Percentiles rank a stretch among this genome's conserved stretches.
These are phyloP conservation scores for Diplodia intermedia DNA, from an alignment of 2,329 filamentous ascomycete species.

Conservation along the genomic window DNA sequence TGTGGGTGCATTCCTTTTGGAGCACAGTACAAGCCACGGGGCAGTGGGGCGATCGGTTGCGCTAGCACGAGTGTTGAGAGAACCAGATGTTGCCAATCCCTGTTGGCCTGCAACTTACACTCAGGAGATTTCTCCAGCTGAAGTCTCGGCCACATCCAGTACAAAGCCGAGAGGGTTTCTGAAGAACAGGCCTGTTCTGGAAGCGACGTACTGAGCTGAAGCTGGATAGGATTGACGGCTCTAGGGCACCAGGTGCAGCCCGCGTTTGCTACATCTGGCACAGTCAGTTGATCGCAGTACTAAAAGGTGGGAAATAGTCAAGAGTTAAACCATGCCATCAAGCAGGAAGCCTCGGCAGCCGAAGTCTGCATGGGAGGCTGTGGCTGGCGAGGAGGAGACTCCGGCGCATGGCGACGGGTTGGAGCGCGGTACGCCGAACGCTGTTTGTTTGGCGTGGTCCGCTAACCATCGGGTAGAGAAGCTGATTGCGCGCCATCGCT, in stretches of 20 bases:
- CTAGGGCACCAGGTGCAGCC: background rate
- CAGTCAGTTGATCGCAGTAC: slow-evolving; percentile 1
- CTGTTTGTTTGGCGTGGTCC: slow-evolving; percentile 3
- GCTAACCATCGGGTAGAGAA: slow-evolving; percentile 8
- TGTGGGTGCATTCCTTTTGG: background rate
- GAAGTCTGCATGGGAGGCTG: background rate
- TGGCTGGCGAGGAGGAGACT: background rate
- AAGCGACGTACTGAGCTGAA: too few species aligned
- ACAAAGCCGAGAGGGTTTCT: background rate
- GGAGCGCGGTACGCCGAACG: background rate
- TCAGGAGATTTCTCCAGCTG: background rate
- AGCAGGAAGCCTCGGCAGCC: background rate
- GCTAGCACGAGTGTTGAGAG: background rate
- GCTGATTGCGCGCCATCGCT: background rate
- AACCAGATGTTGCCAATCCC: background rate
- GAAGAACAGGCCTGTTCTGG: background rate
- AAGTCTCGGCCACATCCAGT: background rate
- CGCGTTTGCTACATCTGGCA: slow-evolving; percentile 6
- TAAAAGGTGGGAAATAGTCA: background rate
- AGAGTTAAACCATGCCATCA: background rate
- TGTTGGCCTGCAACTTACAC: background rate
- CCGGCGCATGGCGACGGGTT: background rate
- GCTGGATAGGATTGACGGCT: background rate
- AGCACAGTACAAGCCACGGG: background rate
- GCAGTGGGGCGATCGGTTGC: background rate